Evolutionary conservation across 352 stramenopile species (phyloP), one percentile per base, ranked within the genome.

Genomic region (Thalassiosira ordinaria): DNA sequence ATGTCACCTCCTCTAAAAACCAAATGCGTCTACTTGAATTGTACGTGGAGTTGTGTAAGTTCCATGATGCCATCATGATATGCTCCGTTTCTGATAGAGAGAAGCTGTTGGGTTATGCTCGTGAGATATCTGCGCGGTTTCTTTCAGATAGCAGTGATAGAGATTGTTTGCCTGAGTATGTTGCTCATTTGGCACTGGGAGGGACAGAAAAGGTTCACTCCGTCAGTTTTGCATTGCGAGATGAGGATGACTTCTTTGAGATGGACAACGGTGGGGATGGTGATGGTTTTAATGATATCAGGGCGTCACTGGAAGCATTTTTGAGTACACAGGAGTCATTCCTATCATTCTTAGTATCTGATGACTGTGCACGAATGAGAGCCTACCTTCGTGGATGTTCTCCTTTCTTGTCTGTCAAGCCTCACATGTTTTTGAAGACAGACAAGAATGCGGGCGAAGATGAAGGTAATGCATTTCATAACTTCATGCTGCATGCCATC

Each of bases 311-410:
- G n/a, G 71, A 80, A 33, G 52, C 27, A 26, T 85, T 70, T 61
- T 53, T 85, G 18, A 82, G 65, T 24, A 56, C 60, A 20, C 72
- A 82, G 37, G 69, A 84, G 22, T 69, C 47, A 14, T 94, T 90
- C 70, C 56, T 91, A 16, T 82, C 81, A n/a, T 94, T 94, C 70
- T 64, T 94, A 16, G 61, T 82, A 20, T 91, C 85, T 33, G 61
- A 86, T 44, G 74, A 92, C 29, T 92, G 87, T 71, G 71, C 89
- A 16, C 71, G 85, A 16, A 92, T 94, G 89, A 82, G 89, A 47
- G 89, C 74, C 1, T 94, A 92, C 59, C 63, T 94, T n/a, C 55
- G 84, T 18, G 84, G 84, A 46, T 85, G 75, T 20, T 73, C 81
- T 56, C 84, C 83, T 1, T 91, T 86, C 63, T 22, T 88, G 9